Evolutionary conservation across 2,329 filamentous ascomycete species (phyloP).

Genomic region (Colletotrichum noveboracense): DNA sequence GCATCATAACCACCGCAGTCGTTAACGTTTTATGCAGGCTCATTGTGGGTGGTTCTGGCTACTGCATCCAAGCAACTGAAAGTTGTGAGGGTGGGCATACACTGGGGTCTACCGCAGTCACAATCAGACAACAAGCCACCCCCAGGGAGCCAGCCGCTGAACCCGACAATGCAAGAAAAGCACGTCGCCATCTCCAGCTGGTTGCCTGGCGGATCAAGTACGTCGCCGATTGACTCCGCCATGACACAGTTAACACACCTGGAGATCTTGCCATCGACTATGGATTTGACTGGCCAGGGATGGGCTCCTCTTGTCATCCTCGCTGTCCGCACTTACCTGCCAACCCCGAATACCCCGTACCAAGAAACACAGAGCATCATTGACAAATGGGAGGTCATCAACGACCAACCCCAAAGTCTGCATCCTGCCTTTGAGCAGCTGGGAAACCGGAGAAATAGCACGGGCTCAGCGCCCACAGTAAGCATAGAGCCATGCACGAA

Average conservation of each 20-base stretch:
- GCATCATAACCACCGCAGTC: neutral
- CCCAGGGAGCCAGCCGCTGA: slow-evolving; percentile 51
- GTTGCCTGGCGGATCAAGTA: slow-evolving; percentile 52
- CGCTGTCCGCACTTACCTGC: slow-evolving; percentile 71
- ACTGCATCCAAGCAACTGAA: slow-evolving; percentile 76
- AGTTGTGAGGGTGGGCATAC: slow-evolving; percentile 74
- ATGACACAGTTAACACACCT: slow-evolving; percentile 75
- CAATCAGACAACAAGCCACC: slow-evolving; percentile 56
- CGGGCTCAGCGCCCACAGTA: slow-evolving; percentile 24
- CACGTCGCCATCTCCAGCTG: slow-evolving; percentile 64
- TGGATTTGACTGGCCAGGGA: slow-evolving; percentile 64
- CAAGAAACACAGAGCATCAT: slow-evolving; percentile 76
- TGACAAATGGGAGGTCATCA: slow-evolving; percentile 81
- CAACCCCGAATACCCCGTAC: slow-evolving; percentile 58
- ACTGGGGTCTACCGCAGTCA: slow-evolving; percentile 69
- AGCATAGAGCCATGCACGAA: neutral
- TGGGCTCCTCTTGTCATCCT: slow-evolving; percentile 68
- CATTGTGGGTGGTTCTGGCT: slow-evolving; percentile 54
- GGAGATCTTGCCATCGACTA: slow-evolving; percentile 71
- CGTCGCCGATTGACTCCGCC: slow-evolving; percentile 50
- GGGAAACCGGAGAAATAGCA: slow-evolving; percentile 63
- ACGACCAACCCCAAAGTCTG: slow-evolving; percentile 67
- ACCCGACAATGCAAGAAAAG: slow-evolving; percentile 58
- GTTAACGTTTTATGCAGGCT: slow-evolving; percentile 13
- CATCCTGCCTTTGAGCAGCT: slow-evolving; percentile 82